Conservation (phyloP, 805 yeast genomes). For the Yueomyces sinensis region DNA sequence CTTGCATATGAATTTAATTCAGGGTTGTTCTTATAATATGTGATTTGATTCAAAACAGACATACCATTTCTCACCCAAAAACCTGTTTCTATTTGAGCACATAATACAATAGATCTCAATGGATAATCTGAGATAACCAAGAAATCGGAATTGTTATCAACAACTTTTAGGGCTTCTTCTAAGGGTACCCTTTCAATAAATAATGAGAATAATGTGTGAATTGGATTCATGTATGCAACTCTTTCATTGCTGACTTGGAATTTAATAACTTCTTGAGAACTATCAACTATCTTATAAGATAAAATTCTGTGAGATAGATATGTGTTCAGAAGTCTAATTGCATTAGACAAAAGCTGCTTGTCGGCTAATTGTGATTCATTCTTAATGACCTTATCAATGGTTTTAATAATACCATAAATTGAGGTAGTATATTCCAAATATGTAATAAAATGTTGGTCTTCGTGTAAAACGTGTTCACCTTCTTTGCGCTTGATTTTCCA, state of each 20-base stretch:
- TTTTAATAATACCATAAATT: conserved; percentile 26
- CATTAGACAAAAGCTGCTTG: conserved; percentile 16
- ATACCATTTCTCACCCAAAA: conserved; percentile 68
- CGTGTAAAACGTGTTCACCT: conserved; percentile 59
- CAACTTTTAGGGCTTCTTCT: conserved; percentile 10
- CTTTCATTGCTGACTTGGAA: conserved; percentile 35
- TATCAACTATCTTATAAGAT: conserved; percentile 12
- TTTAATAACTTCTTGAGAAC: conserved; percentile 18
- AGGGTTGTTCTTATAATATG: conserved; percentile 34
- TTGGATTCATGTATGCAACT: conserved; percentile 46
- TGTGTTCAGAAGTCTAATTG: conserved; percentile 2
- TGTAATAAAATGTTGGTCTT: conserved; percentile 35
- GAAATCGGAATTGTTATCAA: conserved; percentile 22
- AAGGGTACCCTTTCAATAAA: conserved; percentile 20
- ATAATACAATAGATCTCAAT: conserved; percentile 45
- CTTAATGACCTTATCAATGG: conserved; percentile 13
- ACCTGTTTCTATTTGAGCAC: conserved; percentile 47
- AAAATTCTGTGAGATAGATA: conserved; percentile 10
- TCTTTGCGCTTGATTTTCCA: conserved; percentile 42
- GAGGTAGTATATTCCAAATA: conserved; percentile 38
- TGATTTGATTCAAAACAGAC: conserved; percentile 37
- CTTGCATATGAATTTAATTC: conserved; percentile 47
- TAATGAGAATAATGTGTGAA: conserved; percentile 40
- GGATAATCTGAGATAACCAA: conserved; percentile 41
- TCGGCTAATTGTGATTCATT: not conserved